These are phyloP conservation scores for Solanum phureja DNA, from an alignment of 257 asterid genomes.

Conservation along the genomic window DNA sequence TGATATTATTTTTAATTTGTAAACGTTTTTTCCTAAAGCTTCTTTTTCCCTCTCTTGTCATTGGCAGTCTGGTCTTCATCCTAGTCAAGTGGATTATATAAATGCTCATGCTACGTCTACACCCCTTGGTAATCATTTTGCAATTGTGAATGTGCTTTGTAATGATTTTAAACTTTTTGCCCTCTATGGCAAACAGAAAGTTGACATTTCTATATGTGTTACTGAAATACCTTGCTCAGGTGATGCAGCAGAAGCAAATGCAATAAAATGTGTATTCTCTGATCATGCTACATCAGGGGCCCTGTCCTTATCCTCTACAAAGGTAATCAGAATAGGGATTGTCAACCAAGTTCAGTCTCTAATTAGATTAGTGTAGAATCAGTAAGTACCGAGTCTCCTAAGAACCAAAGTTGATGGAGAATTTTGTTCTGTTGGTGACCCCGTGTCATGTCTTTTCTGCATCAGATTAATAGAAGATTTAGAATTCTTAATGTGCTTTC, in stretches of 20 bases:
- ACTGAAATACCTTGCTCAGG: slow-evolving; percentile 35
- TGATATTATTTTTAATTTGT: background rate
- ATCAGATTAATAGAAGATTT: background rate
- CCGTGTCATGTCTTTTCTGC: background rate
- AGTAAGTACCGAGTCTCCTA: background rate
- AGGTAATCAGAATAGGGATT: slow-evolving; percentile 34
- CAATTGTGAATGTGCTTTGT: background rate
- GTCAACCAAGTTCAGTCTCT: background rate
- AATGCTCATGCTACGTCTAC: slow-evolving; percentile 99
- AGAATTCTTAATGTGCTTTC: background rate
- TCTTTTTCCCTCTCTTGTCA: slow-evolving; percentile 1
- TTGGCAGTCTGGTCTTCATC: slow-evolving; percentile 73
- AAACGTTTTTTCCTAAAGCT: background rate
- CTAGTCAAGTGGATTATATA: slow-evolving; percentile 79
- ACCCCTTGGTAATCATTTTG: slow-evolving; percentile 57
- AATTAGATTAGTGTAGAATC: background rate
- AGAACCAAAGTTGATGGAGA: background rate
- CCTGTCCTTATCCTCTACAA: slow-evolving; percentile 81
- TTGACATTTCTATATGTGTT: background rate
- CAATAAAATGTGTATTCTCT: slow-evolving; percentile 58
- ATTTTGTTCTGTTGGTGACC: background rate
- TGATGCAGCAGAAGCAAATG: slow-evolving; percentile 84
- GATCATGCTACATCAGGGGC: slow-evolving; percentile 57
- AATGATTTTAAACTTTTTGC: background rate
- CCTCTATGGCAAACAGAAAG: background rate